Base-by-base conservation (phyloP, 1,284 basidiomycete species). In the Phellopilus nigrolimitatus region DNA sequence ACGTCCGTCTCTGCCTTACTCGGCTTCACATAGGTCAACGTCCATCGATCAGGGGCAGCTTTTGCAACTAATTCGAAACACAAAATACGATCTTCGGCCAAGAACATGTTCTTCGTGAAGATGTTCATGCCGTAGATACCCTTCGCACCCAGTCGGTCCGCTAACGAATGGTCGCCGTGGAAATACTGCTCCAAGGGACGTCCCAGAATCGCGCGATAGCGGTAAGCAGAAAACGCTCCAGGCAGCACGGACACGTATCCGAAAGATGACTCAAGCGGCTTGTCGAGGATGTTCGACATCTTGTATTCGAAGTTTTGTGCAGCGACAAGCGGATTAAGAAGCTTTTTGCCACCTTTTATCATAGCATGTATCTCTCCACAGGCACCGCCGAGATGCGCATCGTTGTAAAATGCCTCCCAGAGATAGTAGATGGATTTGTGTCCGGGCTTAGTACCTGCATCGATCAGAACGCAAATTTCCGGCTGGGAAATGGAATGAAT, bases 241-340 rank as follows among this genome's bases (percentile, higher is more conserved):
- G 95, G 95, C 53, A 98, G 72, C 56, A 97, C 95, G 40, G 91
- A 94, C 17, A 93, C 91, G 59, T 97, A 98, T 48, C 95, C 95
- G 63, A 98, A 98, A 57, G 84, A 87, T 62, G 90, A 94, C 69
- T 98, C 95, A 41, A 95, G 75, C 2, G 95, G 95, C 67, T 95
- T 94, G 64, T 93, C 90, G 22, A 95, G 74, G 61, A 97, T 95
- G 67, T 95, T 95, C 33, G 90, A 93, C 89, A 95, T 95, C 72
- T 92, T 97, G 74, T 98, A 98, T 70, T 99, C 95, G 62, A 99
- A 98, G 70, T 98, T 98, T 68, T 98, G 95, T 21, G 92, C 91
- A 8, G 93, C 93, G 27, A 95, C 83, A 40, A 98, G 75, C 10
- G 95, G 95, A 62, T 98, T 99, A 56, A 98, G 64, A 30, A 99